Conservation (phyloP, 2,329 filamentous ascomycete species). For the Colletotrichum sp. region DNA sequence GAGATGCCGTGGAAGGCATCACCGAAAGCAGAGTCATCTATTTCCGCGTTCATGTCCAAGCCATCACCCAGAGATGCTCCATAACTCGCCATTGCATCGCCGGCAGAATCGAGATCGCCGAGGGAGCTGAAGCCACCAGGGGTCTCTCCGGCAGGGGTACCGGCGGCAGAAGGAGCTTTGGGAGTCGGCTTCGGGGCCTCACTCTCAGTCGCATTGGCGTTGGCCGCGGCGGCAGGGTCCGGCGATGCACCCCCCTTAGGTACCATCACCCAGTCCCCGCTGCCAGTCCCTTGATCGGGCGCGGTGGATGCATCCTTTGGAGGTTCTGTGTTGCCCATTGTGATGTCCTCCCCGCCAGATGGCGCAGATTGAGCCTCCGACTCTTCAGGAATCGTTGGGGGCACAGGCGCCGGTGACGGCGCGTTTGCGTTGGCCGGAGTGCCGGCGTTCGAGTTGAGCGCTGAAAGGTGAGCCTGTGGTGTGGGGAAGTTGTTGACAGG, state of each 20-base stretch:
- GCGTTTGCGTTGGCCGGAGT: constrained; percentile 58
- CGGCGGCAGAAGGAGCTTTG: constrained; percentile 39
- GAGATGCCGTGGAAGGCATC: constrained; percentile 77
- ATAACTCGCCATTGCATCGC: constrained; percentile 73
- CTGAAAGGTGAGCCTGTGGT: constrained; percentile 64
- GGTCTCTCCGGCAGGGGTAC: constrained; percentile 45
- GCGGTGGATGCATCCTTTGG: constrained; percentile 44
- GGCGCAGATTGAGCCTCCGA: constrained; percentile 14
- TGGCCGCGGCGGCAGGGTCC: constrained; percentile 31
- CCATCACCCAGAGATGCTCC: constrained; percentile 55
- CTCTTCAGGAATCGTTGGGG: constrained; percentile 27
- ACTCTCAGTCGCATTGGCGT: constrained; percentile 15
- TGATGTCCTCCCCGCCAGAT: constrained; percentile 35
- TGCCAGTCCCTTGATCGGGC: constrained; percentile 54
- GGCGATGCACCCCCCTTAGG: constrained; percentile 62
- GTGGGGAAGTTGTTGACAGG: constrained; percentile 65
- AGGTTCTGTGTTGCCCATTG: constrained; percentile 59
- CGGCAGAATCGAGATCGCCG: constrained; percentile 72
- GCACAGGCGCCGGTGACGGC: constrained; percentile 47
- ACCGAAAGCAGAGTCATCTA: constrained; percentile 83
- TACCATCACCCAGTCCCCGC: constrained; percentile 78
- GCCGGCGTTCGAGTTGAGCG: constrained; percentile 58
- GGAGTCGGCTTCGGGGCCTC: constrained; percentile 1
- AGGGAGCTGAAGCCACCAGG: constrained; percentile 59
- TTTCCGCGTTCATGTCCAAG: constrained; percentile 66